These are phyloP conservation scores for Ilyonectria mors-panacis DNA, from an alignment of 2,329 filamentous ascomycete species.

Conservation along the genomic window DNA sequence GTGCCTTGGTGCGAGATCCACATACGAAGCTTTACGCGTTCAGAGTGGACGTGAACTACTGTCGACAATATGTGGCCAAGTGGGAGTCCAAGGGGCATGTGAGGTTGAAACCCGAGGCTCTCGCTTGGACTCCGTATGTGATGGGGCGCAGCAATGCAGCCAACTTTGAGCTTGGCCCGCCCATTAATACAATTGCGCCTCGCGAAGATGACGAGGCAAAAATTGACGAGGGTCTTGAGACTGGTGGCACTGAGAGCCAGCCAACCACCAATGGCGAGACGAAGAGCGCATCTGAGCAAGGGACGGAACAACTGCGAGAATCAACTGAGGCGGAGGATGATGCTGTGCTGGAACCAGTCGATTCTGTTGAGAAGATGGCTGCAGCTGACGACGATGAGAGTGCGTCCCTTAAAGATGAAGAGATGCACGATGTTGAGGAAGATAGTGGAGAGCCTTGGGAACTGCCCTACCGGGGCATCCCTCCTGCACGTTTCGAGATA, in stretches of 20 bases:
- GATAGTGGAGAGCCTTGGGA: constrained; percentile 59
- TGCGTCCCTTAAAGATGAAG: constrained; percentile 42
- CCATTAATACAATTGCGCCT: constrained; percentile 88
- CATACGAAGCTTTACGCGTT: constrained; percentile 91
- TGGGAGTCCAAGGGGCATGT: constrained; percentile 93
- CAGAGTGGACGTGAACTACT: constrained; percentile 87
- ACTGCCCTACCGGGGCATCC: constrained; percentile 70
- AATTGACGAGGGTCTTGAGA: constrained; percentile 51
- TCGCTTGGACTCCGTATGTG: constrained; percentile 97
- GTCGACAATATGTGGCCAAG: constrained; percentile 87
- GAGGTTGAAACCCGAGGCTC: constrained; percentile 81
- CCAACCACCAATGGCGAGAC: constrained; percentile 44
- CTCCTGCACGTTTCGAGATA: constrained; percentile 81
- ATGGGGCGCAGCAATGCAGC: constrained; percentile 90
- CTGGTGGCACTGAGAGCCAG: constrained; percentile 37
- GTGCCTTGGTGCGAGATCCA: constrained; percentile 91
- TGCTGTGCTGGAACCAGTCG: constrained; percentile 46
- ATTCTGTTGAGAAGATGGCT: constrained; percentile 49
- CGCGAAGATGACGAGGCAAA: constrained; percentile 79
- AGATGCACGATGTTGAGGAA: constrained; percentile 46
- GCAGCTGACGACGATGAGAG: constrained; percentile 53
- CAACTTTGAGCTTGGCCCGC: constrained; percentile 86
- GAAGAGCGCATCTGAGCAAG: constrained; percentile 25
- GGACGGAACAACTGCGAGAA: constrained; percentile 26
- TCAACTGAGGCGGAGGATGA: constrained; percentile 40